Percentiles rank a stretch among this genome's conserved stretches.
These are phyloP conservation scores for Smittium mucronatum DNA, from an alignment of 371 early-diverging fungal genomes.

Conservation along the genomic window DNA sequence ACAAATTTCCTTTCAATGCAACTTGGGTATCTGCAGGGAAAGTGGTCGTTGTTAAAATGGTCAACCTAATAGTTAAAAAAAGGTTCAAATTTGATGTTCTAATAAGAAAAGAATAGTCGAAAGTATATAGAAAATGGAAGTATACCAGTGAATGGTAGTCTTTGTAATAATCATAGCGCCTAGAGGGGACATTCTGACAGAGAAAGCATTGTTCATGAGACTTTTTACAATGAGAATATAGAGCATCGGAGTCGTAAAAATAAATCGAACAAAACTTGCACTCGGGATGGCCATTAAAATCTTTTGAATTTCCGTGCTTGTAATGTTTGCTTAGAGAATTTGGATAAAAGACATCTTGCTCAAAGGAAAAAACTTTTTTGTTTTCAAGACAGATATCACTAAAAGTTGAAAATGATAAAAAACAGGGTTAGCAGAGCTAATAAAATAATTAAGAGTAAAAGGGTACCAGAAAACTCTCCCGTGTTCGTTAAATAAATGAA, in stretches of 20 bases:
- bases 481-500: slow-evolving; percentile 67
- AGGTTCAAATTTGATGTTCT: slow-evolving; percentile 10
- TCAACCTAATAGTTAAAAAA: slow-evolving; percentile 39
- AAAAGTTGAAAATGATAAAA: neutral
- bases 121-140: neutral
- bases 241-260: slow-evolving; percentile 80
- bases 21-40: slow-evolving; percentile 56
- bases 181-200: slow-evolving; percentile 51
- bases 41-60: slow-evolving; percentile 78
- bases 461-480: slow-evolving; percentile 45
- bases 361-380: slow-evolving; percentile 84
- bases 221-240: slow-evolving; percentile 86
- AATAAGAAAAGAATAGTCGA: slow-evolving; percentile 17
- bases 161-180: slow-evolving; percentile 69
- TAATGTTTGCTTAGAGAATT: slow-evolving; percentile 56
- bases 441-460: slow-evolving; percentile 17
- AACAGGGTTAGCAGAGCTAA: neutral
- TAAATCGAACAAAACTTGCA: slow-evolving; percentile 73
- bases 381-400: slow-evolving; percentile 65
- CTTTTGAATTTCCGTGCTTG: slow-evolving; percentile 47
- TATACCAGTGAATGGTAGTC: slow-evolving; percentile 59
- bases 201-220: slow-evolving; percentile 89
- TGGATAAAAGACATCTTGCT: slow-evolving; percentile 66
- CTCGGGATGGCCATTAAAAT: slow-evolving; percentile 83
- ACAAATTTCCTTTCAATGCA: slow-evolving; percentile 91